Percentiles rank a stretch among this genome's conserved stretches.
Conservation (phyloP, 331 rosid genomes). For the Telfairia occidentalis region DNA sequence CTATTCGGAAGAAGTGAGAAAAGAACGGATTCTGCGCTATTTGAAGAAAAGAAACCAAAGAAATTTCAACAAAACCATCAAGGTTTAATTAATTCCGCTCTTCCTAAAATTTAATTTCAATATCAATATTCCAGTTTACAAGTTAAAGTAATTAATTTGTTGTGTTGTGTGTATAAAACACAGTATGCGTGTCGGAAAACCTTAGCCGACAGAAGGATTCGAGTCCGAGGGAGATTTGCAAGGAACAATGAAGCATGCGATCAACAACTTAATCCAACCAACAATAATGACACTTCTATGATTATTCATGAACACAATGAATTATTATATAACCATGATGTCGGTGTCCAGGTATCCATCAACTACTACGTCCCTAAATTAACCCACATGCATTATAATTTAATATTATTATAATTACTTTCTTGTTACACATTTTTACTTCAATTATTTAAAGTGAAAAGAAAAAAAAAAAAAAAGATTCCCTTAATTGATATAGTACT, state of each 20-base stretch:
- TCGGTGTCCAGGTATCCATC: neutral
- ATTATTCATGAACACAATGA: neutral
- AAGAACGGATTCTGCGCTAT: constrained; percentile 71
- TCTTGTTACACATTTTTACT: too few species aligned
- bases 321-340: neutral
- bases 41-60: constrained; percentile 92
- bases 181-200: constrained; percentile 99
- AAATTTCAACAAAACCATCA: constrained; percentile 88
- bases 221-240: constrained; percentile 96
- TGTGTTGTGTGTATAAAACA: neutral
- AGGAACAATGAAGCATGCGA: constrained; percentile 56
- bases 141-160: too few species aligned
- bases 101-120: too few species aligned
- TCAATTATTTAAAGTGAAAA: too few species aligned
- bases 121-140: too few species aligned
- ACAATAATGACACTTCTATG: neutral
- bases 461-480: too few species aligned
- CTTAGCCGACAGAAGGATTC: constrained; percentile 78
- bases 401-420: too few species aligned
- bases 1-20: constrained; percentile 87
- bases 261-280: constrained; percentile 1
- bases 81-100: constrained; percentile 27
- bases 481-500: neutral
- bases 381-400: neutral
- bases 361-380: neutral